A percentile compares a stretch with the other conserved stretches of the same genome.
These are phyloP conservation scores for Gyromitra esculenta DNA, from an alignment of 2,329 filamentous ascomycete genomes.

Conservation along the genomic window DNA sequence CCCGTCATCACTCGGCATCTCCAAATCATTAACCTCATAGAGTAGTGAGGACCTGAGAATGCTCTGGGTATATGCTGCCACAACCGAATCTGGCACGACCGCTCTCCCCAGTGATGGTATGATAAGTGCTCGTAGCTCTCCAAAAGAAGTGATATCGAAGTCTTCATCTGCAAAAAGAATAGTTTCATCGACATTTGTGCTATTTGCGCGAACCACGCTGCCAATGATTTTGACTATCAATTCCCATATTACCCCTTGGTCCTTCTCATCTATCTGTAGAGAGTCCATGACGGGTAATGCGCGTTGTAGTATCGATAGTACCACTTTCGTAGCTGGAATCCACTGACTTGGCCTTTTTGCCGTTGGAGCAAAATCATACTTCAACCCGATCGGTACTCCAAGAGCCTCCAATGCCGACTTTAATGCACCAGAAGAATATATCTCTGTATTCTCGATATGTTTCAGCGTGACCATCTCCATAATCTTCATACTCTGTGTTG, in stretches of 20 bases:
- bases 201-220: constrained; percentile 75
- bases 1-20: constrained; percentile 42
- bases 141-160: constrained; percentile 83
- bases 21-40: constrained; percentile 55
- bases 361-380: constrained; percentile 74
- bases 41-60: constrained; percentile 68
- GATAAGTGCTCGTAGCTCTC: constrained; percentile 74
- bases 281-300: constrained; percentile 71
- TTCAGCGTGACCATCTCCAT: constrained; percentile 70
- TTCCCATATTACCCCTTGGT: constrained; percentile 73
- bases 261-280: constrained; percentile 62
- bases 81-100: constrained; percentile 72
- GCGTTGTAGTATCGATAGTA: constrained; percentile 73
- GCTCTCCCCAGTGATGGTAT: constrained; percentile 76
- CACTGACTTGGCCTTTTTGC: constrained; percentile 79
- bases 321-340: constrained; percentile 78
- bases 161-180: constrained; percentile 72
- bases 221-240: constrained; percentile 72
- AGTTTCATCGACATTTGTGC: constrained; percentile 63
- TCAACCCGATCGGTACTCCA: constrained; percentile 75
- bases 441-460: constrained; percentile 71
- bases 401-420: constrained; percentile 73
- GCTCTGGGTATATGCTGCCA: constrained; percentile 75
- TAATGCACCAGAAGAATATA: constrained; percentile 76
- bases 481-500: constrained; percentile 80